A percentile compares a stretch with the other conserved stretches of the same genome.
These are phyloP conservation scores for Didymella pinodella DNA, from an alignment of 2,329 filamentous ascomycete genomes.

Conservation along the genomic window DNA sequence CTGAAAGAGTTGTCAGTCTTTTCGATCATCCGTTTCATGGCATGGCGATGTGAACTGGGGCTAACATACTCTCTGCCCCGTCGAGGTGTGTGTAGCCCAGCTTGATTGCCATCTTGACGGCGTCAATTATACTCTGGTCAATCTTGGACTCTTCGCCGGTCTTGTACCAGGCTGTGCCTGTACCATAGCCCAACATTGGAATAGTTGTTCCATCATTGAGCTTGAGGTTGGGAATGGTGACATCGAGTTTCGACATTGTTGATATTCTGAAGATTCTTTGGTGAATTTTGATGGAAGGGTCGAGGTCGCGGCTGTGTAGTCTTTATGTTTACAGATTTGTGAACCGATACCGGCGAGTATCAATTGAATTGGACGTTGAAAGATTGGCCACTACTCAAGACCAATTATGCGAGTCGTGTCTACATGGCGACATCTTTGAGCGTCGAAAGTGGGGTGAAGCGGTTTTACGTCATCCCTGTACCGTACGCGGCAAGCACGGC, in stretches of 20 bases:
- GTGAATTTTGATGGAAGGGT: not conserved
- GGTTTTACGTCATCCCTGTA: conserved; percentile 16
- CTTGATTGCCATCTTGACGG: conserved; percentile 69
- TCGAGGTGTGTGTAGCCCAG: conserved; percentile 78
- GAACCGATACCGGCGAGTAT: conserved; percentile 5
- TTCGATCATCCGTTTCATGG: not conserved
- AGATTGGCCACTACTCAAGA: conserved; percentile 1
- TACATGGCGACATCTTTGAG: conserved; percentile 14
- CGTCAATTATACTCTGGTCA: conserved; percentile 65
- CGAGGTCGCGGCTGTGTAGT: not conserved
- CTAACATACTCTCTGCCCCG: conserved; percentile 69
- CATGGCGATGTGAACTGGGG: not conserved
- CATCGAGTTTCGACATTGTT: conserved; percentile 54
- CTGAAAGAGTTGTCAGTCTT: conserved; percentile 28
- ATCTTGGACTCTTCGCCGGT: conserved; percentile 58
- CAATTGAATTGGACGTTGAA: not conserved
- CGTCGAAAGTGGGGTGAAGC: conserved; percentile 17
- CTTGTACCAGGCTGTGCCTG: conserved; percentile 74
- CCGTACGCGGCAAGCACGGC: conserved; percentile 7
- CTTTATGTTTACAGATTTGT: not conserved
- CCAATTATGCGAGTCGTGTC: conserved; percentile 22
- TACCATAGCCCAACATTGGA: conserved; percentile 75
- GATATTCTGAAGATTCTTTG: not conserved
- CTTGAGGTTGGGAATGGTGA: conserved; percentile 67
- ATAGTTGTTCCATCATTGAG: conserved; percentile 78